Evolutionary conservation across 225 moss, liverwort and hornwort species (phyloP), one percentile per base, ranked within the genome.

Genomic region (Physcomitrellopsis africana): DNA sequence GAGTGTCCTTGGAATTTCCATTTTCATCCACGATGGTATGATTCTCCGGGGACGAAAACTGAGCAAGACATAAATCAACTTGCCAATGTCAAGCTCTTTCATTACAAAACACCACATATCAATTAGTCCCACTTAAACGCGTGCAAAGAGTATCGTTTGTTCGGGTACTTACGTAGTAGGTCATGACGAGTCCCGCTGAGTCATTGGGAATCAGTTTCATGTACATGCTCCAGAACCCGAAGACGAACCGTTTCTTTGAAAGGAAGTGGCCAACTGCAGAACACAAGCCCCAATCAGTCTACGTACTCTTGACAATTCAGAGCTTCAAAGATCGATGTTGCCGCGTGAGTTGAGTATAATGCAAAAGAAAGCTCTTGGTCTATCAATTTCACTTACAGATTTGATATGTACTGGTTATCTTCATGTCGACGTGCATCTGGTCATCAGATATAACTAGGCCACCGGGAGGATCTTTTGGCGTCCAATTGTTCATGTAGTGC

Each of bases 171-270:
- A 93, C 91, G 19, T 94, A 94, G 67, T 89, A 92, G 0, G 92
- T 76, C 51, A 89, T 86, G 3, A 81, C 82, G 56, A 80, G 32
- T 60, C 92, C 93, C 10, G 93, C 90, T 19, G 92, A 94, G 55
- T 92, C 53, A 8, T 75, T 73, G 7, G 81, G 79, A 15, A 92
- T 86, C 49, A 90, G 56, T 69, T 91, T 94, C 26, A 94, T 86
- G 27, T 84, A 77, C 22, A 92, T 84, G 57, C 79, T 79, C 77
- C 86, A 89, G 82, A 81, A 85, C 5, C 93, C 93, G 5, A 52
- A 92, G 53, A 76, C 1, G 72, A 81, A 92, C 48, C 80, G 86
- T 0, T 75, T 64, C 20, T 73, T 65, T 16, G 81, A 75, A 66
- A 89, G 74, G 46, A 94, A 90, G 51, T 68, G 52, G 45, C 75